Evolutionary conservation across 1,139 yeast genomes (phyloP).

Genomic region (Hyphopichia wangnamkhiaoensis): DNA sequence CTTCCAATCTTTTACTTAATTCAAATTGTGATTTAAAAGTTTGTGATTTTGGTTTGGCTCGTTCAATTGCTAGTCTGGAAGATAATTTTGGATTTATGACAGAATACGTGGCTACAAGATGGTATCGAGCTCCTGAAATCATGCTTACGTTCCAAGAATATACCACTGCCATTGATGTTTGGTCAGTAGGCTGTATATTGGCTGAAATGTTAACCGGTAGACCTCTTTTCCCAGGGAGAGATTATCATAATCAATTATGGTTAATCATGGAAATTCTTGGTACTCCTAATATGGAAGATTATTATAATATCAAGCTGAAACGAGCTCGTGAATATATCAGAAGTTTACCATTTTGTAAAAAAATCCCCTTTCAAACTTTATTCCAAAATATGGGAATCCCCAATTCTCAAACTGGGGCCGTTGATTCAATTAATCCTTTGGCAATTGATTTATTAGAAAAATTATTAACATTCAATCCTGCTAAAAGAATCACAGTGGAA

Average conservation of each 20-base stretch:
- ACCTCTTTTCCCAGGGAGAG: conserved; percentile 93
- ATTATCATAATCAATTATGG: conserved; percentile 87
- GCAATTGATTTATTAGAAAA: conserved; percentile 78
- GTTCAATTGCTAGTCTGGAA: conserved; percentile 41
- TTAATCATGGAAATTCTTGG: conserved; percentile 88
- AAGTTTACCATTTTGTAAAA: conserved; percentile 66
- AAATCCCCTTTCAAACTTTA: conserved; percentile 43
- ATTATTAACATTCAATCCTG: conserved; percentile 79
- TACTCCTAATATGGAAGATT: conserved; percentile 82
- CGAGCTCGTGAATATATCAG: conserved; percentile 87
- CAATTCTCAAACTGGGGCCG: conserved; percentile 9
- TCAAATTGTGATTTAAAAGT: conserved; percentile 92
- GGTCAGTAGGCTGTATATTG: conserved; percentile 95
- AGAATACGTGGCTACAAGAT: conserved; percentile 95
- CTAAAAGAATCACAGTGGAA: conserved; percentile 72
- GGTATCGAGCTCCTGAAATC: conserved; percentile 98
- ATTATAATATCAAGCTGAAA: conserved; percentile 73
- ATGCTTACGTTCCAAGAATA: conserved; percentile 93
- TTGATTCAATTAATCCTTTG: conserved; percentile 51
- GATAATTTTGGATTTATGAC: conserved; percentile 75
- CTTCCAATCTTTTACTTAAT: conserved; percentile 81
- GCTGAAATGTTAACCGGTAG: conserved; percentile 89
- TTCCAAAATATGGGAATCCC: conserved; percentile 7
- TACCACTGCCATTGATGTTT: conserved; percentile 91
- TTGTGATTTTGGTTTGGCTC: conserved; percentile 93